These are phyloP conservation scores for Alternaria gaisen DNA, from an alignment of 2,329 filamentous ascomycete genomes.

Conservation along the genomic window DNA sequence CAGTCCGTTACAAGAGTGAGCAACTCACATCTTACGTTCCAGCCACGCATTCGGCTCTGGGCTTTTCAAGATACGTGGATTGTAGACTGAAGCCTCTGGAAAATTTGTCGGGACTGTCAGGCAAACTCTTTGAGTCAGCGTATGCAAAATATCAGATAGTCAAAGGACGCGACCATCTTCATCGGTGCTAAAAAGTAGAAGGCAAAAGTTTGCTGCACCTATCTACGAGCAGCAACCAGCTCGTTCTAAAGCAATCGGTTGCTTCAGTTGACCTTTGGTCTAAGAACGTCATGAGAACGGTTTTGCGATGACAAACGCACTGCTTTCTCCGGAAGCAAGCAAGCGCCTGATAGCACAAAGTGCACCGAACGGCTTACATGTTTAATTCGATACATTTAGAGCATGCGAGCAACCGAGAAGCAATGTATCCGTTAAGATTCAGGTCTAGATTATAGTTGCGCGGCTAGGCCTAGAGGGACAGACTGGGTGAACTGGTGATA, in stretches of 20 bases:
- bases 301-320: neutral
- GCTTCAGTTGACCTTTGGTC: neutral
- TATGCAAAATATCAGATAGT: neutral
- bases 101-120: neutral
- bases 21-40: neutral
- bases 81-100: neutral
- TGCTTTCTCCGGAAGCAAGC: neutral
- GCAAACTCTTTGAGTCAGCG: neutral
- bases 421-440: neutral
- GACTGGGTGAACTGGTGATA: constrained; percentile 18
- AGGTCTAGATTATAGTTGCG: neutral
- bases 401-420: neutral
- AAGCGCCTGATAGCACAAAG: neutral
- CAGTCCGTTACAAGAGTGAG: neutral
- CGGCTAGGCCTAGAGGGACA: constrained; percentile 4
- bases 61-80: neutral
- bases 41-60: neutral
- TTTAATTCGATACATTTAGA: neutral
- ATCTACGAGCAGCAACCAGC: neutral
- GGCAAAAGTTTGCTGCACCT: neutral
- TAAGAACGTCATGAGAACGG: neutral
- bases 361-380: neutral
- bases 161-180: neutral
- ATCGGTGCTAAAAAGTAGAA: neutral
- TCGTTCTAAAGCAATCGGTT: neutral